Evolutionary conservation across 805 yeast genomes (phyloP).

Genomic region (Pichia cephalocereana): DNA sequence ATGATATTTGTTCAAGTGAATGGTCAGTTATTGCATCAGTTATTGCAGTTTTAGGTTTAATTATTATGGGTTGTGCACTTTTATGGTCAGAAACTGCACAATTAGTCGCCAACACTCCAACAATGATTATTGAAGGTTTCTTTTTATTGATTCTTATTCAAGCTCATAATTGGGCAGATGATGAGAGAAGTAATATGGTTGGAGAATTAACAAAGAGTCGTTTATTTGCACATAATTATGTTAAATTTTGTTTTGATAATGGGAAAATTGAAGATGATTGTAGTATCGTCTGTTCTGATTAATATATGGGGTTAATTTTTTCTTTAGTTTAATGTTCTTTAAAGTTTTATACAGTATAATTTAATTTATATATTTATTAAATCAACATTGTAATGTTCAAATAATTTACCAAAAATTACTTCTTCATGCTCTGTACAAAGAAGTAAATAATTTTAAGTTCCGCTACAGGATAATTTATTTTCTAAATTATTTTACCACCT

Average conservation of each 20-base stretch:
- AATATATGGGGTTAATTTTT: background rate
- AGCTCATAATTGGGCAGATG: conserved; percentile 27
- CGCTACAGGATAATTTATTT: no score
- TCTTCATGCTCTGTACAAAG: no score
- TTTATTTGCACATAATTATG: conserved; percentile 3
- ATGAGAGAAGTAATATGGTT: conserved; percentile 7
- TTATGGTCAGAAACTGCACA: conserved; percentile 34
- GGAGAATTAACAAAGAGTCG: conserved; percentile 10
- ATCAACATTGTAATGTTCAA: no score
- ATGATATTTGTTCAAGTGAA: conserved; percentile 24
- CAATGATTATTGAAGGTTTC: conserved; percentile 36
- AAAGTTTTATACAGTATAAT: no score
- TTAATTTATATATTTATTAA: no score
- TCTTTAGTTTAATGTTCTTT: no score
- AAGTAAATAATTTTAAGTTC: no score
- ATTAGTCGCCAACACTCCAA: conserved; percentile 32
- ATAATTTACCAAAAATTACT: no score
- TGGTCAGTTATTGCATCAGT: conserved; percentile 25
- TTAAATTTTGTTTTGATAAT: background rate
- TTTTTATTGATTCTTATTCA: conserved; percentile 30
- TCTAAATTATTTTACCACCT: background rate
- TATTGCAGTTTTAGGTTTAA: conserved; percentile 22
- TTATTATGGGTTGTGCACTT: conserved; percentile 26
- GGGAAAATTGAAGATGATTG: background rate
- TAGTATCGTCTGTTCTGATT: background rate